A percentile compares a stretch with the other conserved stretches of the same genome.
Conservation (phyloP, 2,329 filamentous ascomycete genomes). For the Hymenoscyphus scutula region DNA sequence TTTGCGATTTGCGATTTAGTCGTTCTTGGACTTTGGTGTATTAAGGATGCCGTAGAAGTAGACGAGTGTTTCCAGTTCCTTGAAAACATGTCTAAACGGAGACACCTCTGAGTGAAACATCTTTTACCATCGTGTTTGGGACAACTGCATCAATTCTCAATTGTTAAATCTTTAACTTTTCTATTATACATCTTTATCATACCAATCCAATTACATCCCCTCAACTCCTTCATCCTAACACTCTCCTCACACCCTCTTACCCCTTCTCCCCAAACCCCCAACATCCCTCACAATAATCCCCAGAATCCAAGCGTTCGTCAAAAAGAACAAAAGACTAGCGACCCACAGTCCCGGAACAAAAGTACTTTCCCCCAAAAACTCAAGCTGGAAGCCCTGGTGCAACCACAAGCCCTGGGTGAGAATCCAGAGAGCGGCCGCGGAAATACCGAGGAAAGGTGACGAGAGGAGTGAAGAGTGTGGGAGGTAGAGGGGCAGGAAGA, state of each 20-base stretch:
- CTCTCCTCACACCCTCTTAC: no score
- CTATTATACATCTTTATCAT: no score
- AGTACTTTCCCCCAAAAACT: constrained; percentile 77
- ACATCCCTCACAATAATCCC: constrained; percentile 73
- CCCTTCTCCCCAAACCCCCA: constrained; percentile 18
- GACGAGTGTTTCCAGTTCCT: no score
- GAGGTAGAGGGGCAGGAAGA: constrained; percentile 89
- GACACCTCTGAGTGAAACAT: no score
- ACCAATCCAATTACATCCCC: background rate
- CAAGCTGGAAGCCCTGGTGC: constrained; percentile 71
- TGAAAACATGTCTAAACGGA: no score
- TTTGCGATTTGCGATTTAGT: no score
- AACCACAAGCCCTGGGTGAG: constrained; percentile 72
- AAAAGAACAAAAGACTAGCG: constrained; percentile 75
- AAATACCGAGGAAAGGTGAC: constrained; percentile 62
- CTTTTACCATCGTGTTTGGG: no score
- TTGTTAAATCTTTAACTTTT: no score
- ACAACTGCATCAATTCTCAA: no score
- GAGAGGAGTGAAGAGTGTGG: constrained; percentile 66
- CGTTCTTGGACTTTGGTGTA: no score
- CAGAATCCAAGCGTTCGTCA: constrained; percentile 83
- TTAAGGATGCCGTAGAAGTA: no score
- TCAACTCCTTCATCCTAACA: background rate
- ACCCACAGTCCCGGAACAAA: constrained; percentile 84
- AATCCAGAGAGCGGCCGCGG: constrained; percentile 71